A percentile compares a stretch with the other conserved stretches of the same genome.
Conservation (phyloP, 208 protist species). For the Plasmodiophora brassicae region DNA sequence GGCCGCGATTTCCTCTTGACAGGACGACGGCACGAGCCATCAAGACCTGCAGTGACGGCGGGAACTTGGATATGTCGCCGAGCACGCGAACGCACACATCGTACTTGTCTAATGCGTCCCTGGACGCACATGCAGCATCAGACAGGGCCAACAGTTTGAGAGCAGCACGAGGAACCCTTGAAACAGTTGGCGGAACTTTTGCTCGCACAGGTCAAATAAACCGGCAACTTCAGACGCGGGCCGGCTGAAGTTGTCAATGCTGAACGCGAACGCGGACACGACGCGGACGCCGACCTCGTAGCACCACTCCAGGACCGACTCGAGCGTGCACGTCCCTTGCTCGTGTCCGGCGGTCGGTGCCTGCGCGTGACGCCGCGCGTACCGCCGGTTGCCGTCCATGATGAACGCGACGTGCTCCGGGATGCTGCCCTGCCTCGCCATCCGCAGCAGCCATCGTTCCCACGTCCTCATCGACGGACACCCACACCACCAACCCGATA, state of each 20-base stretch:
- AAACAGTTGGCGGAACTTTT: neutral
- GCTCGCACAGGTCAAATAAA: neutral
- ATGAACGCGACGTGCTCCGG: slow-evolving; percentile 37
- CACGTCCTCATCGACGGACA: slow-evolving; percentile 27
- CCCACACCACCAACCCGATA: too few species aligned
- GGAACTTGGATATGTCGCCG: neutral
- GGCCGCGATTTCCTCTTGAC: neutral
- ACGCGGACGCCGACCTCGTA: neutral
- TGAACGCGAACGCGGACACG: slow-evolving; percentile 22
- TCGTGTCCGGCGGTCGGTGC: neutral
- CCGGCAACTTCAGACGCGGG: neutral
- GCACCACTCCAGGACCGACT: neutral
- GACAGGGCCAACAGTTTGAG: too few species aligned
- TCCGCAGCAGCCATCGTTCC: neutral
- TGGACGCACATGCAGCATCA: neutral
- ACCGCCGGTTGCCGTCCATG: slow-evolving; percentile 45
- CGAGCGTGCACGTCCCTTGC: neutral
- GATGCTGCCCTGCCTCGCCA: neutral
- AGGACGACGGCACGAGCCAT: neutral
- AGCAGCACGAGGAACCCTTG: neutral
- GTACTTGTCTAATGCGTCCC: slow-evolving; percentile 9
- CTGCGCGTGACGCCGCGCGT: neutral
- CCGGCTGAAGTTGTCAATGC: neutral
- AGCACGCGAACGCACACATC: neutral
- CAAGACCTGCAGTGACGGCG: neutral